Percentiles rank a stretch among this genome's conserved stretches.
phyloP scores from a whole-genome alignment of 768 basidiomycete genomes.

The Pisolithus tinctorius region DNA sequence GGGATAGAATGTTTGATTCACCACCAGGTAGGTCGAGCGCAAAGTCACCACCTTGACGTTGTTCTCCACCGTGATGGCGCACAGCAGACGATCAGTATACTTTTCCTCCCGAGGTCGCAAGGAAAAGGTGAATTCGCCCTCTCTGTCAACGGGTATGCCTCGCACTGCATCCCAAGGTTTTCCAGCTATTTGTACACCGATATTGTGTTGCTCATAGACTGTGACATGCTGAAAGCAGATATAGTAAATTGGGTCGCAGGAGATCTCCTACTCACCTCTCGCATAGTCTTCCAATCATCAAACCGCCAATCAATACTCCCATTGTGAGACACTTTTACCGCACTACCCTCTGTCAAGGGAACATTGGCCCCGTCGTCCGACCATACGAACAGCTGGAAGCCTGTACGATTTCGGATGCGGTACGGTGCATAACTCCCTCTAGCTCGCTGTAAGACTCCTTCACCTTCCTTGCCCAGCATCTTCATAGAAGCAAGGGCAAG shows the following conservation, averaged over 20 bases:
- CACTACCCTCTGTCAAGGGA: conserved; percentile 39
- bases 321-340: conserved; percentile 62
- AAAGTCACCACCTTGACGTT: conserved; percentile 94
- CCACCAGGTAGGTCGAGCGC: conserved; percentile 85
- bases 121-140: conserved; percentile 85
- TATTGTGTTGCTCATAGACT: conserved; percentile 68
- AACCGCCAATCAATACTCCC: conserved; percentile 91
- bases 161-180: conserved; percentile 87
- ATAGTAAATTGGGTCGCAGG: neutral
- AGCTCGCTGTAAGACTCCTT: conserved; percentile 62
- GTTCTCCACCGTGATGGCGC: conserved; percentile 83
- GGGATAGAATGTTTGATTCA: conserved; percentile 88
- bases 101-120: conserved; percentile 76
- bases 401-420: conserved; percentile 85
- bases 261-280: conserved; percentile 57
- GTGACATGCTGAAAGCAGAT: conserved; percentile 32
- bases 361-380: conserved; percentile 61
- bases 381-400: conserved; percentile 80
- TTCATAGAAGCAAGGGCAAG: conserved; percentile 67
- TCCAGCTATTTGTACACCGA: conserved; percentile 78
- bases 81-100: conserved; percentile 74
- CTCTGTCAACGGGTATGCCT: conserved; percentile 85
- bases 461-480: conserved; percentile 69
- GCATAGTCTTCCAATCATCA: conserved; percentile 90
- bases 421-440: conserved; percentile 93